Evolutionary conservation across 768 basidiomycete genomes (phyloP).

Genomic region (Infundibulicybe gibba): DNA sequence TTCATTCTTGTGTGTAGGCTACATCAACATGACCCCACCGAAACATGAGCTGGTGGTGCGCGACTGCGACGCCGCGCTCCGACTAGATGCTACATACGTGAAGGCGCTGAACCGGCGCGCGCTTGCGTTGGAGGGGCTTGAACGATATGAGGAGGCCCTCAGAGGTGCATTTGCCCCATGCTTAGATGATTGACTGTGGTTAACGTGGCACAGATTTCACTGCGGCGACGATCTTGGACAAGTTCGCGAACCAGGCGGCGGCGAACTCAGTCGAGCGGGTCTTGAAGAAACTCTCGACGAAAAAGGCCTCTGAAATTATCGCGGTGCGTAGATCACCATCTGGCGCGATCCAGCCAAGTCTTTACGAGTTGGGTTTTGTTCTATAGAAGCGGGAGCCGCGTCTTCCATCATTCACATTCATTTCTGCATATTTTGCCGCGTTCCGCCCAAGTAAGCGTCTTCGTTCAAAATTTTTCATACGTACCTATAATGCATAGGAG

Average conservation of each 20-base stretch:
- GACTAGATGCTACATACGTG: constrained; percentile 79
- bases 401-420: constrained; percentile 87
- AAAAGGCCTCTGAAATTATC: constrained; percentile 73
- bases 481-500: constrained; percentile 34
- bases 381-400: constrained; percentile 70
- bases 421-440: constrained; percentile 94
- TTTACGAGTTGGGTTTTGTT: background rate
- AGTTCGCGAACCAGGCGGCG: constrained; percentile 81
- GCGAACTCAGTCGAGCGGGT: constrained; percentile 88
- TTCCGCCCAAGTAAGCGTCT: constrained; percentile 78
- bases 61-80: constrained; percentile 88
- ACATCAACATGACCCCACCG: constrained; percentile 87
- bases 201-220: constrained; percentile 69
- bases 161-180: constrained; percentile 49
- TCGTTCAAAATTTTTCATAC: background rate
- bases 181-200: background rate
- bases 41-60: constrained; percentile 76
- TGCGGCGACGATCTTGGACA: constrained; percentile 92
- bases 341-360: background rate
- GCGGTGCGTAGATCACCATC: constrained; percentile 35
- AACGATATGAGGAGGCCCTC: constrained; percentile 70
- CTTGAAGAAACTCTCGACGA: constrained; percentile 73
- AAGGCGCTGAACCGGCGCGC: constrained; percentile 91
- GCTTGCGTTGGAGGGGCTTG: constrained; percentile 76
- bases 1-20: constrained; percentile 47